Conservation (phyloP, 2,329 filamentous ascomycete species). For the Coniosporium tulheliwenetii region DNA sequence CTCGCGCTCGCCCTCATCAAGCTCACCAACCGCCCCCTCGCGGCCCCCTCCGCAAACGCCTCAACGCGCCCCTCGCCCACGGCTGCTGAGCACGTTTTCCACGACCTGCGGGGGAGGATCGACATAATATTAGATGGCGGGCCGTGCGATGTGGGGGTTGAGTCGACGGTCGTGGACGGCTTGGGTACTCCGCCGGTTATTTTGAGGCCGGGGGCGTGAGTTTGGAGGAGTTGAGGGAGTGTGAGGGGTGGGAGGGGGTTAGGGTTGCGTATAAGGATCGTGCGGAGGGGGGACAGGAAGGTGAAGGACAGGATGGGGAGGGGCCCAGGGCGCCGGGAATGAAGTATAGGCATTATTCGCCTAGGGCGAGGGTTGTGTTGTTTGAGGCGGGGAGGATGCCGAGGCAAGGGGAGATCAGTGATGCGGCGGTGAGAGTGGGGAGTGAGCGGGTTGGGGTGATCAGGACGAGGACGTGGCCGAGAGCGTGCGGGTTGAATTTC, state of each 20-base stretch:
- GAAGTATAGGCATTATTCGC: conserved; percentile 98
- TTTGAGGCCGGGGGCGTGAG: conserved; percentile 78
- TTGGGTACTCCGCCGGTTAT: conserved; percentile 67
- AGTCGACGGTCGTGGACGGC: conserved; percentile 93
- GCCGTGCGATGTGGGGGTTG: conserved; percentile 72
- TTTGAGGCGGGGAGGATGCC: conserved; percentile 45
- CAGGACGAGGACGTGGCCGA: conserved; percentile 17
- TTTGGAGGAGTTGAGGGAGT: conserved; percentile 59
- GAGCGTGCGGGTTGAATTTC: conserved; percentile 8
- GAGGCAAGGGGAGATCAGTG: conserved; percentile 11
- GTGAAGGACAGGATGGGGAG: no score
- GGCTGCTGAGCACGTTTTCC: conserved; percentile 71
- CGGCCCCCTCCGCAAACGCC: conserved; percentile 86
- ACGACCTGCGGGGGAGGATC: conserved; percentile 72
- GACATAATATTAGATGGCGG: conserved; percentile 82
- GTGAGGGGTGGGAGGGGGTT: conserved; percentile 68
- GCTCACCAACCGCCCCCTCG: conserved; percentile 61
- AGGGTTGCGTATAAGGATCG: conserved; percentile 65
- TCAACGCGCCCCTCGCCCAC: conserved; percentile 89
- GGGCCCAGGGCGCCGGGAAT: conserved; percentile 77
- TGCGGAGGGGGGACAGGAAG: conserved; percentile 44
- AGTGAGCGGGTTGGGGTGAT: conserved; percentile 22
- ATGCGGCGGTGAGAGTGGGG: conserved; percentile 13
- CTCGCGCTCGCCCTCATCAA: conserved; percentile 83
- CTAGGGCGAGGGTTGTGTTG: conserved; percentile 69